Conservation (phyloP, 2,329 filamentous ascomycete species). For the Colletotrichum tropicale region DNA sequence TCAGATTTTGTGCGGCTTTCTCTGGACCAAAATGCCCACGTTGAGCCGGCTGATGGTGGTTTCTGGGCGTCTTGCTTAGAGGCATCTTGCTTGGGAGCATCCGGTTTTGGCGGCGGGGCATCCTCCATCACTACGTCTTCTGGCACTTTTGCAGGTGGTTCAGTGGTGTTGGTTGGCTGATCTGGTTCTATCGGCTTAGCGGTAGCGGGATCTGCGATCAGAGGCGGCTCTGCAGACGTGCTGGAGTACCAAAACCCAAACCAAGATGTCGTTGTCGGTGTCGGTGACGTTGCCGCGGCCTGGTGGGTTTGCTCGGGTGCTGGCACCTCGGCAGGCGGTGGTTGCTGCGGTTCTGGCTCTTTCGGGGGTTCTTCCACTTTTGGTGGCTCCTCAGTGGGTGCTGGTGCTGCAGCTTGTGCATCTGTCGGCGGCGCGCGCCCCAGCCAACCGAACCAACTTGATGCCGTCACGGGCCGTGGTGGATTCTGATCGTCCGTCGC, state of each 20-base stretch:
- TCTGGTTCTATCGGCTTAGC: conserved; percentile 17
- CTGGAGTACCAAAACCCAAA: conserved; percentile 42
- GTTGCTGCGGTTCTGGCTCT: neutral
- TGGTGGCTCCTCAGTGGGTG: conserved; percentile 5
- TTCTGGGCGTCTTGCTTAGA: conserved; percentile 28
- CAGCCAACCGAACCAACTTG: conserved; percentile 63
- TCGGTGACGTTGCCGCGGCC: conserved; percentile 17
- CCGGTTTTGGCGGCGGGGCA: conserved; percentile 33
- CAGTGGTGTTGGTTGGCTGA: conserved; percentile 2
- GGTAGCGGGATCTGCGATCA: neutral
- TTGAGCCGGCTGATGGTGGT: conserved; percentile 62
- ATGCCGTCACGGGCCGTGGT: conserved; percentile 31
- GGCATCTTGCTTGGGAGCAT: conserved; percentile 25
- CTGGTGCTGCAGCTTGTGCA: neutral
- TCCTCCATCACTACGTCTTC: conserved; percentile 50
- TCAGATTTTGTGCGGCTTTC: conserved; percentile 48
- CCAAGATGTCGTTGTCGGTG: conserved; percentile 39
- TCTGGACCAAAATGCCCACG: conserved; percentile 83
- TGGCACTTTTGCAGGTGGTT: conserved; percentile 29
- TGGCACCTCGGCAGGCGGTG: neutral
- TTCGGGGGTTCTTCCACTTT: conserved; percentile 18
- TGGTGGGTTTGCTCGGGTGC: conserved; percentile 16
- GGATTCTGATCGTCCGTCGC: neutral
- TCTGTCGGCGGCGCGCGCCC: conserved; percentile 29
- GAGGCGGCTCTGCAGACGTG: conserved; percentile 9